Evolutionary conservation across 2,329 filamentous ascomycete genomes (phyloP), one percentile per base, ranked within the genome.

Genomic region (Epichloe amarillans): DNA sequence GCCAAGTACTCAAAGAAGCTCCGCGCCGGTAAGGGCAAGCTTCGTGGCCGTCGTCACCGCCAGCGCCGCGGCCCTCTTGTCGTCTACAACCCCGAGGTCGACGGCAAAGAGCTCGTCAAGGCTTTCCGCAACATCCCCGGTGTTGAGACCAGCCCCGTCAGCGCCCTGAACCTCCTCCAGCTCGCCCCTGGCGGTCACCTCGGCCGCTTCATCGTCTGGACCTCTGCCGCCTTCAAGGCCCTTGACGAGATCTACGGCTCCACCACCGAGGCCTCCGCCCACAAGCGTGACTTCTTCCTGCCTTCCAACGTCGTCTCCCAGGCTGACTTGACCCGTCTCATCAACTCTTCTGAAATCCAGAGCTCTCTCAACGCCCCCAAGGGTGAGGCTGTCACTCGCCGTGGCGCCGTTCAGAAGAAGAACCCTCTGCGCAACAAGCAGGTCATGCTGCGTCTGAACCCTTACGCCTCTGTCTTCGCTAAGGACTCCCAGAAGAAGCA

Each of bases 361-460:
- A 87, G 84, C 73, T 91, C 95, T 54, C 83, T 98, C 67, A 84
- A 86, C 64, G 88, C 85, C 56, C 88, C 90, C 72, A 93, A 90
- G 80, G 93, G 93, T 64, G 82, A 85, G 63, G 82, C 88, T 68
- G 75, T 83, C 68, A 94, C 89, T 74, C 96, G 96, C 83, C 88
- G 93, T 69, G 75, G 79, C 62, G 75, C 80, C 67, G 88, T 95
- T 62, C 91, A 96, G 83, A 98, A 98, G 89, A 97, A 97, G 90
- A 98, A 98, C 83, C 93, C 93, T 67, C 89, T 98, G 63, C 80
- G 79, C 76, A 98, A 98, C 86, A 95, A 89, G 83, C 93, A 97
- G 82, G 86, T 98, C 62, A 82, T 96, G 74, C 86, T 98, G 69
- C 86, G 93, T 66, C 86, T 98, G 72, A 98, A 98, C 85, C 93